phyloP scores from a whole-genome alignment of 2,329 filamentous ascomycete species.

The Thielaviopsis populi region DNA sequence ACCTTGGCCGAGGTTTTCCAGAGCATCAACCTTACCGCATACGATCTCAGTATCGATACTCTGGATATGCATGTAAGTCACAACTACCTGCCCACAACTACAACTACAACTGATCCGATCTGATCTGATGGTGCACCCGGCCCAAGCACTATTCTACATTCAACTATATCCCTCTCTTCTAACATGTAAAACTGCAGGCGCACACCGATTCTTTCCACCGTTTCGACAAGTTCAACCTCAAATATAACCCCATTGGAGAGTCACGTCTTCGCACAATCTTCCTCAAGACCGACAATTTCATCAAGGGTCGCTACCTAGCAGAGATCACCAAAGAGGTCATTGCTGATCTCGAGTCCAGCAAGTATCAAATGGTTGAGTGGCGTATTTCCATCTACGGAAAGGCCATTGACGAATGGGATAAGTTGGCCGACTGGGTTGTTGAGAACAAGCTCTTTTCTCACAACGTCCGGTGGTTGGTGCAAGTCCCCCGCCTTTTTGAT shows the following conservation, averaged over 20 bases:
- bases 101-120: too few relatives aligned
- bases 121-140: too few relatives aligned
- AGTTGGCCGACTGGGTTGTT: conserved; percentile 89
- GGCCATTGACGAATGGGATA: conserved; percentile 90
- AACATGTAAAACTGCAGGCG: conserved; percentile 36
- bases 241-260: conserved; percentile 95
- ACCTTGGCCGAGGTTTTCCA: conserved; percentile 90
- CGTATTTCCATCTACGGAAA: conserved; percentile 94
- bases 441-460: conserved; percentile 97
- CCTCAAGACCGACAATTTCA: conserved; percentile 95
- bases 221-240: conserved; percentile 98
- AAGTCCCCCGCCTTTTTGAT: conserved; percentile 86
- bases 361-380: conserved; percentile 99
- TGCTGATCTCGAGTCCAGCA: conserved; percentile 90
- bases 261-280: conserved; percentile 95
- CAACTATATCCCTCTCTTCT: too few relatives aligned
- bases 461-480: conserved; percentile 93
- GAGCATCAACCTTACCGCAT: conserved; percentile 92
- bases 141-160: too few relatives aligned
- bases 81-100: not conserved
- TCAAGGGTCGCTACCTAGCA: conserved; percentile 85
- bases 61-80: conserved; percentile 86
- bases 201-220: conserved; percentile 97
- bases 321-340: conserved; percentile 99
- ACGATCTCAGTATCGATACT: conserved; percentile 95